Evolutionary conservation across 129 eudicot species (phyloP).

Genomic region (Kitagawia praeruptora): DNA sequence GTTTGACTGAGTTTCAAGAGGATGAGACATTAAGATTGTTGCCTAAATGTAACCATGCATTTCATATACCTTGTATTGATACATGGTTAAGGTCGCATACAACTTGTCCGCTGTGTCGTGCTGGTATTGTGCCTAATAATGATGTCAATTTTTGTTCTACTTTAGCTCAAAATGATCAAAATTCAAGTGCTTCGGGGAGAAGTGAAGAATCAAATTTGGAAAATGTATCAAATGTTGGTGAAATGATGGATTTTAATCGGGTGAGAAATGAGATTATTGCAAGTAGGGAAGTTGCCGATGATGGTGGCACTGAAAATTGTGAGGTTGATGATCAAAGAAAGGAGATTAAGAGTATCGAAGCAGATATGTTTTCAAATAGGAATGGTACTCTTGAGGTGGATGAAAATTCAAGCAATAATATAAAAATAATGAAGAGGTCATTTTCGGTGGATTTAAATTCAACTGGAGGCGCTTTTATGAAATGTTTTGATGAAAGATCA

Average conservation of each 20-base stretch:
- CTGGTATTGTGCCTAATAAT: conserved; percentile 30
- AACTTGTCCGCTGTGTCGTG: conserved; percentile 64
- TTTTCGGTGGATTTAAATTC: conserved; percentile 37
- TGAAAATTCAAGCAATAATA: not conserved
- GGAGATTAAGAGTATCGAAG: conserved; percentile 5
- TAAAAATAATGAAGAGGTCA: conserved; percentile 19
- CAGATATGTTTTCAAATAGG: not conserved
- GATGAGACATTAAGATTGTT: conserved; percentile 42
- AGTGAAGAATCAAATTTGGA: conserved; percentile 14
- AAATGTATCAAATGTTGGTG: conserved; percentile 15
- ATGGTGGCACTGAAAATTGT: conserved; percentile 9
- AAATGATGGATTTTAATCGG: not conserved
- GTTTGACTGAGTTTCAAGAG: conserved; percentile 53
- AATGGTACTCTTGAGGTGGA: not conserved
- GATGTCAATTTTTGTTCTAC: not conserved
- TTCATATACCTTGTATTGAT: conserved; percentile 60
- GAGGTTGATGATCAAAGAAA: conserved; percentile 7
- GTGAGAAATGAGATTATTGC: conserved; percentile 10
- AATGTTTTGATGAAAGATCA: not conserved
- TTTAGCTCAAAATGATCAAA: conserved; percentile 16
- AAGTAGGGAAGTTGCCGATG: conserved; percentile 3
- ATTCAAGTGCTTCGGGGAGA: not conserved
- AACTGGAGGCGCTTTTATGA: not conserved
- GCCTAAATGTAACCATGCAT: conserved; percentile 71
- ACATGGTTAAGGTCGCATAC: conserved; percentile 67